A percentile compares a stretch with the other conserved stretches of the same genome.
Conservation (phyloP, 352 stramenopile genomes). For the Pilasporangium apinafurcum region DNA sequence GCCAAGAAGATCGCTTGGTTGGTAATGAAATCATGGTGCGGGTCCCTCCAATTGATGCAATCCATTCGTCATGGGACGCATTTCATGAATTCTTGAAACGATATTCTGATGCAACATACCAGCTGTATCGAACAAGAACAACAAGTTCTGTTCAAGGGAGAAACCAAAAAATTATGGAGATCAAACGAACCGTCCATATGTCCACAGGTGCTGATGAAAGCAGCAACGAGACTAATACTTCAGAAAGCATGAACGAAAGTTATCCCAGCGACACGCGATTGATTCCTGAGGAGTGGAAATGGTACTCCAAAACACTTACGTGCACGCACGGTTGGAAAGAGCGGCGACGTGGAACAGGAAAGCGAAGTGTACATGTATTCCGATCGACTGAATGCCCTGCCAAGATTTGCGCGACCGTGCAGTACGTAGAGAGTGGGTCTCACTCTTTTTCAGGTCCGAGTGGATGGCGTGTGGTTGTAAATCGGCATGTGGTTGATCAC, state of each 20-base stretch:
- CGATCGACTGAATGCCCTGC: slow-evolving; percentile 63
- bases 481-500: slow-evolving; percentile 68
- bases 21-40: slow-evolving; percentile 65
- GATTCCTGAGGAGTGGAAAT: slow-evolving; percentile 67
- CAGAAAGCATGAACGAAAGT: not conserved
- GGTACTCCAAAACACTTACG: slow-evolving; percentile 78
- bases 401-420: slow-evolving; percentile 75
- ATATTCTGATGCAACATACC: slow-evolving; percentile 64
- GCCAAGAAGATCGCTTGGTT: too few relatives aligned
- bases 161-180: slow-evolving; percentile 65
- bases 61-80: slow-evolving; percentile 63
- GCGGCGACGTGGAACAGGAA: slow-evolving; percentile 52
- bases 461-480: slow-evolving; percentile 65
- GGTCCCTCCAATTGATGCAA: slow-evolving; percentile 38
- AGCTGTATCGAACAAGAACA: slow-evolving; percentile 70
- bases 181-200: slow-evolving; percentile 15
- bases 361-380: slow-evolving; percentile 53
- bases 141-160: slow-evolving; percentile 60
- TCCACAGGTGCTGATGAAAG: not conserved
- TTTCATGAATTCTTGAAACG: slow-evolving; percentile 52
- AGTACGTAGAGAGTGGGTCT: slow-evolving; percentile 53
- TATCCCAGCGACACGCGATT: slow-evolving; percentile 12
- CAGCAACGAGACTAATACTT: too few relatives aligned
- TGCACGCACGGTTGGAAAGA: slow-evolving; percentile 83
- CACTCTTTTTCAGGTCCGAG: too few relatives aligned